phyloP scores from a whole-genome alignment of 2,329 filamentous ascomycete genomes.

The Coniella lustricola region DNA sequence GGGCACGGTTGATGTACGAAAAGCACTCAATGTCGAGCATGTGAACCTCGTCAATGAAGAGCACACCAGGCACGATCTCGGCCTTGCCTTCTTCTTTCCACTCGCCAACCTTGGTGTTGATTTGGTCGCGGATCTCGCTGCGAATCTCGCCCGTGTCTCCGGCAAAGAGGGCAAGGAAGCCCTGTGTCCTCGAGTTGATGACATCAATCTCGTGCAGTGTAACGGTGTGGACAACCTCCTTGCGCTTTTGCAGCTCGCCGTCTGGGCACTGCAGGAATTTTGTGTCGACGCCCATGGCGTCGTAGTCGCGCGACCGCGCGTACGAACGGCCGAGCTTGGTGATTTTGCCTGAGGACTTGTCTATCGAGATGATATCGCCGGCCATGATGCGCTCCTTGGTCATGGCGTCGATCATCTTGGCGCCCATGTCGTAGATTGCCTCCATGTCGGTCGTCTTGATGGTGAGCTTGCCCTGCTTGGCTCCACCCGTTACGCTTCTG shows the following conservation, averaged over 20 bases:
- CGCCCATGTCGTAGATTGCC: conserved; percentile 98
- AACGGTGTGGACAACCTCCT: conserved; percentile 95
- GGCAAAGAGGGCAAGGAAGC: conserved; percentile 93
- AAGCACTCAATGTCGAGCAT: conserved; percentile 99
- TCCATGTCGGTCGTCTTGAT: conserved; percentile 99
- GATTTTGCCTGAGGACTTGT: conserved; percentile 97
- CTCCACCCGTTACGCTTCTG: conserved; percentile 88
- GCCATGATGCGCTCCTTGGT: conserved; percentile 99
- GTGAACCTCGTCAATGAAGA: conserved; percentile 98
- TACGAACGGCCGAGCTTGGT: conserved; percentile 94
- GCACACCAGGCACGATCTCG: conserved; percentile 90
- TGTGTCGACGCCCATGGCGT: conserved; percentile 97
- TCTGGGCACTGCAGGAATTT: conserved; percentile 98
- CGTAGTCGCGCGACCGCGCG: conserved; percentile 92
- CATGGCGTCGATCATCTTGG: conserved; percentile 99
- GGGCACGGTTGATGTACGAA: conserved; percentile 93
- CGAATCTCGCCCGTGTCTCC: conserved; percentile 97
- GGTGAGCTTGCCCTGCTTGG: conserved; percentile 97
- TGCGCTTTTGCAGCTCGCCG: conserved; percentile 92
- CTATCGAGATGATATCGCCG: conserved; percentile 95
- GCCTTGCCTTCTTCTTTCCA: conserved; percentile 99
- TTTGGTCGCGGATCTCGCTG: conserved; percentile 95
- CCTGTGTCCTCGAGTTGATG: conserved; percentile 98
- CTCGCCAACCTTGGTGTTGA: conserved; percentile 97
- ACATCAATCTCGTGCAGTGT: conserved; percentile 98